Evolutionary conservation across 140 eudicot genomes (phyloP), one percentile per base, ranked within the genome.

Genomic region (Senecio squalidus): DNA sequence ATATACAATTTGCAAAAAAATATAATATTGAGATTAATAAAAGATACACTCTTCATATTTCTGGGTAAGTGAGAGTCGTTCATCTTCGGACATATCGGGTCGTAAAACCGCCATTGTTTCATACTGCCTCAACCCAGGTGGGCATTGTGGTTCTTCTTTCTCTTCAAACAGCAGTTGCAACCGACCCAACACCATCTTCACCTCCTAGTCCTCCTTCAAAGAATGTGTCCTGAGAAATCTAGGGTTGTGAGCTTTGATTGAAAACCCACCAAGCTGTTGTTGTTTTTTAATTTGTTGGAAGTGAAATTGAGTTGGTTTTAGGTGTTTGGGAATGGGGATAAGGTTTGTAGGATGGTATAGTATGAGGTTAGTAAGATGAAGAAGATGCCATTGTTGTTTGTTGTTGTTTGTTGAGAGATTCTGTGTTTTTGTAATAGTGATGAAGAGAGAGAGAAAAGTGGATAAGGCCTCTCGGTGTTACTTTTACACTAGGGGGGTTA

Each of bases 21-120:
- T 1, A 38, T 27, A 2, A n/a, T n/a, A n/a, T n/a, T n/a, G n/a
- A n/a, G n/a, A n/a, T n/a, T n/a, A n/a, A n/a, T n/a, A n/a, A n/a
- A n/a, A n/a, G n/a, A n/a, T 84, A 91, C 96, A n/a, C 96, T 86
- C 98, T 68, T 91, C 96, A 30, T 86, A 91, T 62, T 77, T 86
- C 80, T 91, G 98, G 20, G 86, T 86, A 68, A 81, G 84, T 55
- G 91, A 58, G 5, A 86, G 80, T 3, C 96, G 77, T 62, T 91
- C 94, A 69, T 81, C 92, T 60, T 91, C 98, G 31, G 96, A 80
- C 96, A 91, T 76, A 45, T 86, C 92, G 23, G 94, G 98, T 63
- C 91, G 70, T 7, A 86, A 59, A 58, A 90, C 90, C 0, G 78
- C 85, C 97, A 90, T 82, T 4, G 95, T 80, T 69, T 90, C 95